Conservation (phyloP, 2,329 filamentous ascomycete genomes). For the Stenocarpella maydis region DNA sequence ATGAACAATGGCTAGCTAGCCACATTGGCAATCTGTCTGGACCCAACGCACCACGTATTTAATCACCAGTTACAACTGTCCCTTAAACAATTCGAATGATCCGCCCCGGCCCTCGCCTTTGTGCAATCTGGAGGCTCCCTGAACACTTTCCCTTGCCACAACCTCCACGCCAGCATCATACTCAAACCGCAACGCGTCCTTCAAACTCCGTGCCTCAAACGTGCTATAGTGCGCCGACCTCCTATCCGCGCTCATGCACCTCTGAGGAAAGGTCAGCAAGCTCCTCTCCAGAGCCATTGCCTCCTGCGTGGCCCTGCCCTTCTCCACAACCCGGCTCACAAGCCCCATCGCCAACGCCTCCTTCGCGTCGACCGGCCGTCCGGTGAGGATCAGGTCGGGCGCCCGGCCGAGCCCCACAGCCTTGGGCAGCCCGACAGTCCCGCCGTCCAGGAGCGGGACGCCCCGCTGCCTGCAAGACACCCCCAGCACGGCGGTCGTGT, state of each 20-base stretch:
- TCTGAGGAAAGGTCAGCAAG: slow-evolving; percentile 58
- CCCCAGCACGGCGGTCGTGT: slow-evolving; percentile 62
- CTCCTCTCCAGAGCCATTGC: slow-evolving; percentile 56
- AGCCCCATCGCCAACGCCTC: slow-evolving; percentile 62
- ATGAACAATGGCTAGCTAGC: too few relatives aligned
- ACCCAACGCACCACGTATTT: too few relatives aligned
- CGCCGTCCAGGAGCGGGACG: slow-evolving; percentile 58
- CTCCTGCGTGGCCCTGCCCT: slow-evolving; percentile 58
- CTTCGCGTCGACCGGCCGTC: slow-evolving; percentile 54
- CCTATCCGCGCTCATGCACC: slow-evolving; percentile 60
- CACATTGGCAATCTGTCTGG: background rate
- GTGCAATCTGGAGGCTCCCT: slow-evolving; percentile 13
- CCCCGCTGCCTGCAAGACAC: slow-evolving; percentile 64
- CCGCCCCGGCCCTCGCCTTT: slow-evolving; percentile 16
- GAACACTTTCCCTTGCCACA: slow-evolving; percentile 52
- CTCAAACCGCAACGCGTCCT: slow-evolving; percentile 59
- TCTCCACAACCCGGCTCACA: slow-evolving; percentile 60
- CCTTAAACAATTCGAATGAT: background rate
- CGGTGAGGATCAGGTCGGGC: slow-evolving; percentile 65
- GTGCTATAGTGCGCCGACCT: slow-evolving; percentile 57
- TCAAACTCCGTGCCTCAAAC: slow-evolving; percentile 56
- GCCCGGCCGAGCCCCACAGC: slow-evolving; percentile 61
- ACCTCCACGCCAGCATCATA: slow-evolving; percentile 53
- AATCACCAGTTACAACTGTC: background rate
- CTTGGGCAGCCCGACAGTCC: slow-evolving; percentile 60